These are phyloP conservation scores for Climacium dendroides DNA, from an alignment of 225 moss, liverwort and hornwort genomes.

Conservation along the genomic window DNA sequence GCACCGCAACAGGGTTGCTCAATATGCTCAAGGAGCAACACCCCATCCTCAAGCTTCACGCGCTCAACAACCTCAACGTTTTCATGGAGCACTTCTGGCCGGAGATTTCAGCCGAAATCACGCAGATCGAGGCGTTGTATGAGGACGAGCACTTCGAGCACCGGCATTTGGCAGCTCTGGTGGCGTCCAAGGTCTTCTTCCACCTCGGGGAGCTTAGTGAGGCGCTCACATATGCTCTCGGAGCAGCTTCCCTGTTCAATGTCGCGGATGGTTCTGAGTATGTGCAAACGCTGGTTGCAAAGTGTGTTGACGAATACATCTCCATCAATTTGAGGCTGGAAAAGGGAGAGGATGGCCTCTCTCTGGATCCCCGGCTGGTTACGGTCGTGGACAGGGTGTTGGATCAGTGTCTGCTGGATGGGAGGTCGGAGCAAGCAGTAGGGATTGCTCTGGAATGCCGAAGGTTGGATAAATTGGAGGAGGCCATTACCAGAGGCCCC, in stretches of 20 bases:
- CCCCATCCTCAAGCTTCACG: constrained; percentile 76
- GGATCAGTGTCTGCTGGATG: constrained; percentile 76
- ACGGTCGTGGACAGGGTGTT: constrained; percentile 77
- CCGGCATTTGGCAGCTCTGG: constrained; percentile 67
- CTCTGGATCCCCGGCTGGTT: constrained; percentile 57
- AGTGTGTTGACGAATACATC: constrained; percentile 92
- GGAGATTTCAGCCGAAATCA: constrained; percentile 61
- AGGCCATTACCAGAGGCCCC: constrained; percentile 58
- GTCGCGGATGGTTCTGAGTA: constrained; percentile 71
- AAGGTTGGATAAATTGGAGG: constrained; percentile 84
- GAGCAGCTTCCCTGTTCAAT: constrained; percentile 74
- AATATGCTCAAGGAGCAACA: constrained; percentile 80
- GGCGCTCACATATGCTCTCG: constrained; percentile 61
- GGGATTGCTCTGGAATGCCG: constrained; percentile 94
- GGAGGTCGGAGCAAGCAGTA: constrained; percentile 78
- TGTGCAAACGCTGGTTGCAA: constrained; percentile 86
- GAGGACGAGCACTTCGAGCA: constrained; percentile 85
- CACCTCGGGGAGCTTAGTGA: constrained; percentile 81
- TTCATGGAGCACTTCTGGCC: constrained; percentile 90
- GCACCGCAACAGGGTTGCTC: constrained; percentile 75
- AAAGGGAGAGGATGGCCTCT: constrained; percentile 32
- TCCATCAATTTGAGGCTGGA: constrained; percentile 51
- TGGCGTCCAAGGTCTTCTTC: constrained; percentile 91
- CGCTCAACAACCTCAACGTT: constrained; percentile 76
- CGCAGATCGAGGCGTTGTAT: constrained; percentile 58